Base-by-base conservation (phyloP, 352 stramenopile species). In the Pythium biforme region DNA sequence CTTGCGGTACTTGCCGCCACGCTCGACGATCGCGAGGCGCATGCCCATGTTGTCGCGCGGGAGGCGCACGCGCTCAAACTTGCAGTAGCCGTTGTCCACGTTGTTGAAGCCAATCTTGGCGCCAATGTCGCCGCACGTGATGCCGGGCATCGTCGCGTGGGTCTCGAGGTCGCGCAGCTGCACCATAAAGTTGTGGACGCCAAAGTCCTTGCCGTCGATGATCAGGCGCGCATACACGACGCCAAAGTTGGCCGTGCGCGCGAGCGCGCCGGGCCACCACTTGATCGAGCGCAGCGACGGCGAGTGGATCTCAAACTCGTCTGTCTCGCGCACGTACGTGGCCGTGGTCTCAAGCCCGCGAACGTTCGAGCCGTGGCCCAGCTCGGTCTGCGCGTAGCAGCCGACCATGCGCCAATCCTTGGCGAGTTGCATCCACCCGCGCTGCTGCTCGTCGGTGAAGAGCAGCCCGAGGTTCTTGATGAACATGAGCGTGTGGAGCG, bases 141-240 rank as follows among this genome's bases (percentile, higher is more conserved):
- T 74, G 11, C 81, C 81, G 22, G 70, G 57, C 57, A 79, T 62
- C 22, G 69, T 56, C 33, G 77, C 68, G 55, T 90, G 79, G 26
- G 74, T 88, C 39, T 98, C 84, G 70, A 95, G 73, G 41, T 98
- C 83, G 29, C 96, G 88, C 7, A 99, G 52, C 58, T 94, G 96
- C 17, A 99, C 88, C 59, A 99, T 86, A 72, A 99, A 99, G 70
- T 96, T 97, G 77, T 99, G 95, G 55, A 99, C 96, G 22, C 97
- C 96, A 33, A 89, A 86, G 72, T 97, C 79, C 77, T 69, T 82
- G 26, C 82, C 88, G 14, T 72, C 46, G 12, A 95, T 65, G 51
- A 98, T 84, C 33, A 99, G 64, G 37, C 90, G 86, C 39, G 95
- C 95, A 77, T 89, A 86, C 62, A 89, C 80, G 39, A 89, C 75